A percentile compares a stretch with the other conserved stretches of the same genome.
These are phyloP conservation scores for Metarhizium robertsii DNA, from an alignment of 2,329 filamentous ascomycete genomes.

Conservation along the genomic window DNA sequence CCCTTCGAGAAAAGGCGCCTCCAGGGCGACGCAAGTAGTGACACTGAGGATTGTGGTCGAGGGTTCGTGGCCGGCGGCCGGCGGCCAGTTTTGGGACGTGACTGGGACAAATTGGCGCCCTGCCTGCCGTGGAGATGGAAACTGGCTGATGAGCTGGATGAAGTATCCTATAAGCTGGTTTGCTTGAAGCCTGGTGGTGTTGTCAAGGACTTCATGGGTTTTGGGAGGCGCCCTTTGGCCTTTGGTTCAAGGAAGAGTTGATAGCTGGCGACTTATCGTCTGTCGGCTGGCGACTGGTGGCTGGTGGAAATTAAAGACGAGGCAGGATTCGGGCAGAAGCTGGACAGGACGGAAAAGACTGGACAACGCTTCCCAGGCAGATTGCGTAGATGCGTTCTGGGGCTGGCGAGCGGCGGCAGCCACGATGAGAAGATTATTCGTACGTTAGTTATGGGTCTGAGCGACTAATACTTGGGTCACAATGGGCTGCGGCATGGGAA, in stretches of 20 bases:
- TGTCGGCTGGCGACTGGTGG: no score
- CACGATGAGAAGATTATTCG: background rate
- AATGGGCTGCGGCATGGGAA: slow-evolving; percentile 1
- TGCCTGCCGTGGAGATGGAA: no score
- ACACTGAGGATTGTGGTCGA: slow-evolving; percentile 1
- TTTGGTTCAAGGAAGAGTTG: no score
- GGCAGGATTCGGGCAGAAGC: background rate
- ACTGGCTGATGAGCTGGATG: no score
- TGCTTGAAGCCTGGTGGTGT: background rate
- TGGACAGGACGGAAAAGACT: slow-evolving; percentile 5
- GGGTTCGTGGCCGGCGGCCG: background rate
- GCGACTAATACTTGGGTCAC: background rate
- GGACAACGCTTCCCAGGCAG: background rate
- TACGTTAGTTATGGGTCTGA: background rate
- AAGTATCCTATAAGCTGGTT: background rate
- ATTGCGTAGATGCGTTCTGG: slow-evolving; percentile 3
- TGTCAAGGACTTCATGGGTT: no score
- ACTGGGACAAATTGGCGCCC: no score
- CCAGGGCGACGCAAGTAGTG: slow-evolving; percentile 2
- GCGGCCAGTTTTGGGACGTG: background rate
- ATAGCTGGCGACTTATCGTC: no score
- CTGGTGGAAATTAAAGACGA: no score
- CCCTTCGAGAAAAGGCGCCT: slow-evolving; percentile 2
- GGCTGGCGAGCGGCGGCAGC: background rate
- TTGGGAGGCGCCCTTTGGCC: no score